Conservation (phyloP, 2,329 filamentous ascomycete genomes). For the Sarocladiaceae sp. region DNA sequence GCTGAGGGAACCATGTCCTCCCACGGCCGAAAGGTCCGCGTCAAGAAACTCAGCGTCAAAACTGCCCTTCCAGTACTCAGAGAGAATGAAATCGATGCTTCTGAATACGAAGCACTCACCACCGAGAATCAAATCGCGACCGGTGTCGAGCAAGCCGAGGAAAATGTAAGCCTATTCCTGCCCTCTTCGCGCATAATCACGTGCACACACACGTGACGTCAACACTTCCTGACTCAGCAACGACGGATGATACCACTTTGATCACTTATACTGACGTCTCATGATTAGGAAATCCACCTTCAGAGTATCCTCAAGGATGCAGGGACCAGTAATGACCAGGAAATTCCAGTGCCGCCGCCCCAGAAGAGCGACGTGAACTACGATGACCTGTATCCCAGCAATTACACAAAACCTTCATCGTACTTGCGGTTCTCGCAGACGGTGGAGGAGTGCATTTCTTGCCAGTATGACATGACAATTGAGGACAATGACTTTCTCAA, state of each 20-base stretch:
- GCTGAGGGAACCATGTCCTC: constrained; percentile 49
- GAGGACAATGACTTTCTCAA: constrained; percentile 86
- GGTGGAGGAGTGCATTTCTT: constrained; percentile 89
- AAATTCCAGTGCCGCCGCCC: constrained; percentile 63
- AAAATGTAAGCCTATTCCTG: constrained; percentile 72
- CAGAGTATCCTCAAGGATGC: constrained; percentile 69
- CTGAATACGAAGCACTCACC: constrained; percentile 80
- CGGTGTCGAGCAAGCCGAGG: constrained; percentile 94
- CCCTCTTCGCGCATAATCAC: constrained; percentile 32
- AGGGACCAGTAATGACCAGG: constrained; percentile 52
- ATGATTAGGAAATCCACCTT: constrained; percentile 84
- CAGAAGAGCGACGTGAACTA: constrained; percentile 70
- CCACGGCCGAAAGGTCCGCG: constrained; percentile 59
- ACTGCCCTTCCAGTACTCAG: constrained; percentile 81
- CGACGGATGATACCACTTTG: too few relatives aligned
- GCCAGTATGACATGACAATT: constrained; percentile 89
- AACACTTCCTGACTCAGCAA: constrained; percentile 1
- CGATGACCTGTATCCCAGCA: constrained; percentile 78
- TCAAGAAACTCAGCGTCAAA: constrained; percentile 91
- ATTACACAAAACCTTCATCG: constrained; percentile 79
- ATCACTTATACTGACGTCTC: constrained; percentile 24
- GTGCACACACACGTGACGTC: constrained; percentile 27
- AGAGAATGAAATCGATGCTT: constrained; percentile 85
- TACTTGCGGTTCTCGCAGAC: constrained; percentile 98
- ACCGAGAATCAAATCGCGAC: constrained; percentile 86